Evolutionary conservation across 257 asterid genomes (phyloP).

Genomic region (Ajuga chamaepitys): DNA sequence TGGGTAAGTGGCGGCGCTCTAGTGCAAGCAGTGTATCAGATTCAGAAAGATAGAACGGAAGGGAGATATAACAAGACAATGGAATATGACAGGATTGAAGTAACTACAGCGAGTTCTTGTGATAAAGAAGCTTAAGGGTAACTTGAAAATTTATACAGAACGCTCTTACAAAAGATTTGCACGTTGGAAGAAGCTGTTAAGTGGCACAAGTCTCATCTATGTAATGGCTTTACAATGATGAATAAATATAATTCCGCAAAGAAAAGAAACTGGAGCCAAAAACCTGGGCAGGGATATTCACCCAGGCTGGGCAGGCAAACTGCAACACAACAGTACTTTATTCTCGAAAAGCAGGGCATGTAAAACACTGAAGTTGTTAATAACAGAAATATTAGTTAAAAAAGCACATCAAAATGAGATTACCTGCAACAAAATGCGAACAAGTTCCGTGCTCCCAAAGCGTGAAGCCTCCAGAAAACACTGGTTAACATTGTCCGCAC

Average conservation of each 20-base stretch:
- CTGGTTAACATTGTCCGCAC: constrained; percentile 97
- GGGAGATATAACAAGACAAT: not conserved
- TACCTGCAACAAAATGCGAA: constrained; percentile 96
- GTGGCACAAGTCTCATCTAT: not conserved
- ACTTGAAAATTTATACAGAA: not conserved
- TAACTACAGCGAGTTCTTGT: not conserved
- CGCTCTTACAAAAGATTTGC: not conserved
- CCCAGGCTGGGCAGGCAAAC: not conserved
- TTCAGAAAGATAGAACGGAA: not conserved
- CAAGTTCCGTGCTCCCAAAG: constrained; percentile 99
- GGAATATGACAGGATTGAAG: not conserved
- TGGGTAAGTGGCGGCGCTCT: not conserved
- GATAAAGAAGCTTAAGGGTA: not conserved
- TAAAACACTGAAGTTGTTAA: not conserved
- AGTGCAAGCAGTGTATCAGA: not conserved
- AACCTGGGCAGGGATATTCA: not conserved
- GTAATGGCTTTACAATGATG: not conserved
- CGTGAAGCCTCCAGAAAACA: constrained; percentile 99
- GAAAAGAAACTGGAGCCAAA: not conserved
- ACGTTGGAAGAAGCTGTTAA: not conserved
- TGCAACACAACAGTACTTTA: not conserved
- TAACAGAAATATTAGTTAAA: constrained; percentile 3
- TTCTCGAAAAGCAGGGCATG: not conserved
- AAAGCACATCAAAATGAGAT: constrained; percentile 4
- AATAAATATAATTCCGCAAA: not conserved